Base-by-base conservation (phyloP, 768 basidiomycete genomes). In the Suillus plorans region DNA sequence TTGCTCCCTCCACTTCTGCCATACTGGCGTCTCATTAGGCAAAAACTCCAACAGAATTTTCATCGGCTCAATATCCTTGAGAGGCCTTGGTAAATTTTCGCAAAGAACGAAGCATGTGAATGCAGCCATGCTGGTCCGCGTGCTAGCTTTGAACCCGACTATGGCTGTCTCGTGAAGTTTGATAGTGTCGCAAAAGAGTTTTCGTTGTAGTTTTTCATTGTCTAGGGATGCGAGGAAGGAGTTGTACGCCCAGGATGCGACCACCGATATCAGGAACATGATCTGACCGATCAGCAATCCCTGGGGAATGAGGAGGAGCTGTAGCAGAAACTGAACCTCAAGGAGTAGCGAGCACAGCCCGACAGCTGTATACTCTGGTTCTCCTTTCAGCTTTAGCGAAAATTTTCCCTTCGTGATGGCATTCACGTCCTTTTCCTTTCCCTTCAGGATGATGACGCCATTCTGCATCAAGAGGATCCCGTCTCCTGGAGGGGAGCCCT, bases 281-380 rank as follows among this genome's bases (percentile, higher is more conserved):
- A 72, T 64, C 64, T 77, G 74, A 28, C 77, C 74, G 39, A 78
- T 76, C 4, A 77, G 58, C 5, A 68, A 66, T n/a, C 71, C 73
- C 39, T 76, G 74, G 1, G 76, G 76, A 34, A 77, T 69, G 61
- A 78, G 70, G 49, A 78, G 68, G 42, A 78, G 69, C 64, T 78
- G 74, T 28, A 69, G 63, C 53, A 78, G 65, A 65, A 75, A 73
- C 39, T 79, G 72, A 37, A 64, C 58, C 22, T 70, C 69, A 57
- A 76, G 68, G 12, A 78, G 61, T 58, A 74, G 64, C 18, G 74
- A 68, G 57, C 69, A 74, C 25, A 70, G 44, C 42, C 69, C 66
- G 10, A 70, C 49, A 14, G 25, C 42, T 36, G 42, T n/a, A 28
- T 68, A 66, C 18, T 61, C 45, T 8, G 64, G 52, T 13, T 45